Conservation (phyloP, 148 eudicot genomes). For the Rhododendron mucronatum region DNA sequence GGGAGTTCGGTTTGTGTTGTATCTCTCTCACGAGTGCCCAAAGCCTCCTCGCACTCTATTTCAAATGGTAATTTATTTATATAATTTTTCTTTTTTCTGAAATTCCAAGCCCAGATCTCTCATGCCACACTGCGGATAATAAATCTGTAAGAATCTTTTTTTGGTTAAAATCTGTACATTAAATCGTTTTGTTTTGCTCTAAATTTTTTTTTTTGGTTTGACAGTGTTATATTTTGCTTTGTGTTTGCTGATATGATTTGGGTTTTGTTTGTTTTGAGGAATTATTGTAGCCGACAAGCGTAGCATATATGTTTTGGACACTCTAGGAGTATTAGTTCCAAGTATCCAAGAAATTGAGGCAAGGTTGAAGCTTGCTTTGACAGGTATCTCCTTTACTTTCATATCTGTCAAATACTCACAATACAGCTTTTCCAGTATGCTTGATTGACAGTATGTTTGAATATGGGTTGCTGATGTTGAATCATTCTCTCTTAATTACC, state of each 20-base stretch:
- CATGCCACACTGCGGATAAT: not conserved
- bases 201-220: no score
- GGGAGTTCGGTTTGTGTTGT: not conserved
- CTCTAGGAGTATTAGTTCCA: slow-evolving; percentile 93
- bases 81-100: not conserved
- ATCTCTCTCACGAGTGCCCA: not conserved
- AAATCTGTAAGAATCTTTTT: not conserved
- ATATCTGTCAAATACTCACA: no score
- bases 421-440: no score
- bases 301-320: slow-evolving; percentile 91
- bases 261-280: not conserved
- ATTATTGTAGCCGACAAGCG: slow-evolving; percentile 57
- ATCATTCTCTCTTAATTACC: no score
- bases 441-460: no score
- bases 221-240: not conserved
- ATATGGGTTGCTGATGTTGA: no score
- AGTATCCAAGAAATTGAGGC: slow-evolving; percentile 85
- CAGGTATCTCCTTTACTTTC: no score
- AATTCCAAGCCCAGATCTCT: not conserved
- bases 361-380: slow-evolving; percentile 76
- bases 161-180: not conserved
- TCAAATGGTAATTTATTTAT: not conserved
- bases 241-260: not conserved
- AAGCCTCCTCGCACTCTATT: not conserved
- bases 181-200: not conserved